phyloP scores from a whole-genome alignment of 2,329 filamentous ascomycete species.

The Monosporascus sp. region DNA sequence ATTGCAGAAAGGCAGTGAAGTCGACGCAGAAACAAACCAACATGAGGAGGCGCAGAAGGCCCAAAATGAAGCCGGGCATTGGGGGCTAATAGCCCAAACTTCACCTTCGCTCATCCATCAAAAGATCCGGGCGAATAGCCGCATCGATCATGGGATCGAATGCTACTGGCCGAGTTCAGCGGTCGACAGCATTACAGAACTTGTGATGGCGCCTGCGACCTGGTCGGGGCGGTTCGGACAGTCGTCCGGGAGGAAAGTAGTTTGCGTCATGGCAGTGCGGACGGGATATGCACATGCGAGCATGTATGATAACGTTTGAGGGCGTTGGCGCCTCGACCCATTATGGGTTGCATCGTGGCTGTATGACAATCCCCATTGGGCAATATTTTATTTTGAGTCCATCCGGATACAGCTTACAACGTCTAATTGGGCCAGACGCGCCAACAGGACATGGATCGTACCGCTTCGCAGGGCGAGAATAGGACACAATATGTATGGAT shows the following conservation, averaged over 20 bases:
- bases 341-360: neutral
- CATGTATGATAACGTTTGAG: neutral
- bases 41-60: neutral
- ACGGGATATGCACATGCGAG: neutral
- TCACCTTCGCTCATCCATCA: neutral
- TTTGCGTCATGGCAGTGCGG: neutral
- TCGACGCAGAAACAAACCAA: neutral
- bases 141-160: neutral
- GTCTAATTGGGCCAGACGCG: neutral
- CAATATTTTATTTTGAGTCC: neutral
- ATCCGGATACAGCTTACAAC: neutral
- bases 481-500: slow-evolving; percentile 2
- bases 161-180: neutral
- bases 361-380: neutral
- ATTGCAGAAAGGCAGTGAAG: neutral
- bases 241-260: neutral
- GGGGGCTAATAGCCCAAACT: neutral
- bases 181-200: neutral
- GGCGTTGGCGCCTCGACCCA: neutral
- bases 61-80: neutral
- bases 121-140: neutral
- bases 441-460: neutral
- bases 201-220: neutral
- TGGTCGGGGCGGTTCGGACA: neutral
- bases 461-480: neutral